A percentile compares a stretch with the other conserved stretches of the same genome.
Conservation (phyloP, 1,284 basidiomycete genomes). For the Cerrena zonata region DNA sequence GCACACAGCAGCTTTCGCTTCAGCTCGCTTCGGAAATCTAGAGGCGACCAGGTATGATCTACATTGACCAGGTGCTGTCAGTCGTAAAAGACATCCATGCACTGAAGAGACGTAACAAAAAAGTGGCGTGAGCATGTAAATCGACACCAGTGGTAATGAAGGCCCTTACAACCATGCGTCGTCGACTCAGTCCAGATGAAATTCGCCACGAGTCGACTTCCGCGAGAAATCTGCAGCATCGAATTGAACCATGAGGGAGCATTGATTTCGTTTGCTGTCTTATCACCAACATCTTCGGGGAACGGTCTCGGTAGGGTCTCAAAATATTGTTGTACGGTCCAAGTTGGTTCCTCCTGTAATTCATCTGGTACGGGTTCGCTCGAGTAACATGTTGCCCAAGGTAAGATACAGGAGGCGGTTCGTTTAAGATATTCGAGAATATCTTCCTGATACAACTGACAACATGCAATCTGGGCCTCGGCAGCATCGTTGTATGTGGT, state of each 20-base stretch:
- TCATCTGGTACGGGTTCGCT: conserved; percentile 8
- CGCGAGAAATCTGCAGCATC: conserved; percentile 46
- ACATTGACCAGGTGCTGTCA: conserved; percentile 45
- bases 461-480: conserved; percentile 51
- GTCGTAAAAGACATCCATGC: conserved; percentile 54
- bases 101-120: conserved; percentile 30
- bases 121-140: conserved; percentile 6
- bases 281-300: conserved; percentile 42
- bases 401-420: conserved; percentile 41
- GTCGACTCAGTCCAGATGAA: conserved; percentile 37
- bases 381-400: conserved; percentile 15
- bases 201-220: conserved; percentile 37
- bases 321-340: conserved; percentile 49
- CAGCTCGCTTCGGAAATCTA: conserved; percentile 48
- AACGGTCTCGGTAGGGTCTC: conserved; percentile 55
- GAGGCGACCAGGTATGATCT: conserved; percentile 55
- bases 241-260: conserved; percentile 49
- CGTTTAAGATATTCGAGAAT: conserved; percentile 51
- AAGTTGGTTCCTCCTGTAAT: conserved; percentile 7
- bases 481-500: conserved; percentile 32
- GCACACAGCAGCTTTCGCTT: conserved; percentile 60
- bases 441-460: conserved; percentile 39
- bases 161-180: not conserved
- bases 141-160: not conserved
- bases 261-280: conserved; percentile 43